Evolutionary conservation across 768 basidiomycete genomes (phyloP), one percentile per base, ranked within the genome.

Genomic region (Pulveroboletus sp.): DNA sequence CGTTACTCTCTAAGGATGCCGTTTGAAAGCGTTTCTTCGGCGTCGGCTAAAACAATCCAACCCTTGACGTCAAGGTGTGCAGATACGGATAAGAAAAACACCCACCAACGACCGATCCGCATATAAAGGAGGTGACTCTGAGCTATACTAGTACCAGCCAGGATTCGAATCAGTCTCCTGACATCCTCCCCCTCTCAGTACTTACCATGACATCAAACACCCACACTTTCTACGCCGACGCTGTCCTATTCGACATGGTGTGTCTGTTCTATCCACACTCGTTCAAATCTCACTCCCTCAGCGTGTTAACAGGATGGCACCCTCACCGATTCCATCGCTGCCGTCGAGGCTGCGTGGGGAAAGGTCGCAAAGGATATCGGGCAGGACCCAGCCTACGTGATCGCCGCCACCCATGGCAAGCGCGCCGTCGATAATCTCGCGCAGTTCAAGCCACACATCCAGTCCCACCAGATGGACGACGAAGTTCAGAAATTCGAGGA

Each of bases 381-480:
- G 45, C 76, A 79, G 66, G 82, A 85, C 65, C 82, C 83, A 7
- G 72, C 75, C 48, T 73, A 79, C 47, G 83, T 86, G 53, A 85
- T 87, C 59, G 81, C 80, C 10, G 81, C 82, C 33, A 87, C 85
- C n/a, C 86, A 89, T 64, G 86, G 86, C 59, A 82, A 85, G 61
- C 82, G 86, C 51, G 87, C 85, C 11, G 73, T 85, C 60, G 86
- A 88, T 71, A 89, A 88, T 68, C 78, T 87, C 54, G 64, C 75
- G 5, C 71, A 75, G 41, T 81, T 82, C 72, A 81, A 79, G 59
- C 82, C 82, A 0, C 63, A 74, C 27, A 77, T 84, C 57, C 71
- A 72, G 54, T 39, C 60, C 19, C 72, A 81, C 63, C 76, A 83
- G 64, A 78, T 84, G 72, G 78, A 80, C 57, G 65, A 53, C 25